Conservation (phyloP, 257 asterid species). For the Cynanchum wilfordii region DNA sequence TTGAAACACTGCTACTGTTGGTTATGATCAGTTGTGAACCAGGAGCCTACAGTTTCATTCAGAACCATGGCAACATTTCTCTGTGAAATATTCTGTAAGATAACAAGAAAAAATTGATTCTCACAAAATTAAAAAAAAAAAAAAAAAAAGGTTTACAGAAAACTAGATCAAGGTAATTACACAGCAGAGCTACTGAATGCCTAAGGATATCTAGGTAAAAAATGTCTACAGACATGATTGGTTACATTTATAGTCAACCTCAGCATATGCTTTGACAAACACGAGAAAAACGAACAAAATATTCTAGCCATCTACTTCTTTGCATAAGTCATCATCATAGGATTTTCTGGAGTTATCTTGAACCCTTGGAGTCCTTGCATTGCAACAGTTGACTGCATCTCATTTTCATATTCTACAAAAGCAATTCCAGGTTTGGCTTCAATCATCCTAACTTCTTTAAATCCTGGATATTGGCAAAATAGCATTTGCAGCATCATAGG, state of each 20-base stretch:
- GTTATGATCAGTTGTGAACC: background rate
- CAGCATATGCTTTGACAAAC: background rate
- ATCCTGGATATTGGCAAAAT: slow-evolving; percentile 78
- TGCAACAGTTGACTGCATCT: slow-evolving; percentile 88
- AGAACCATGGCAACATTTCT: background rate
- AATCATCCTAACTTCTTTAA: slow-evolving; percentile 91
- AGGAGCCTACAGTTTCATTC: background rate
- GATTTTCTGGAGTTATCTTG: slow-evolving; percentile 67
- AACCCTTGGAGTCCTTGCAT: slow-evolving; percentile 91
- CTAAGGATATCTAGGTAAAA: slow-evolving; percentile 2
- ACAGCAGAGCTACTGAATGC: slow-evolving; percentile 29
- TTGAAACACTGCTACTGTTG: background rate
- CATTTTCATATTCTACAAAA: slow-evolving; percentile 82
- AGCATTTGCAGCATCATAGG: slow-evolving; percentile 98
- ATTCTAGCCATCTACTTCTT: slow-evolving; percentile 51
- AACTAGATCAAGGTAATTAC: slow-evolving; percentile 14
- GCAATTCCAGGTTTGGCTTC: slow-evolving; percentile 98
- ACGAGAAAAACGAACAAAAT: background rate
- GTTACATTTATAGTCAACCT: background rate
- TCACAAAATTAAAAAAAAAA: background rate
- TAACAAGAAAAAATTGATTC: background rate
- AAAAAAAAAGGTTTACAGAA: background rate
- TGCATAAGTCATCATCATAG: slow-evolving; percentile 85
- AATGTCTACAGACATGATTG: background rate
- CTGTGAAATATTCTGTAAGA: background rate